Conservation (phyloP, 2,329 filamentous ascomycete species). For the Pseudogymnoascus sp. region DNA sequence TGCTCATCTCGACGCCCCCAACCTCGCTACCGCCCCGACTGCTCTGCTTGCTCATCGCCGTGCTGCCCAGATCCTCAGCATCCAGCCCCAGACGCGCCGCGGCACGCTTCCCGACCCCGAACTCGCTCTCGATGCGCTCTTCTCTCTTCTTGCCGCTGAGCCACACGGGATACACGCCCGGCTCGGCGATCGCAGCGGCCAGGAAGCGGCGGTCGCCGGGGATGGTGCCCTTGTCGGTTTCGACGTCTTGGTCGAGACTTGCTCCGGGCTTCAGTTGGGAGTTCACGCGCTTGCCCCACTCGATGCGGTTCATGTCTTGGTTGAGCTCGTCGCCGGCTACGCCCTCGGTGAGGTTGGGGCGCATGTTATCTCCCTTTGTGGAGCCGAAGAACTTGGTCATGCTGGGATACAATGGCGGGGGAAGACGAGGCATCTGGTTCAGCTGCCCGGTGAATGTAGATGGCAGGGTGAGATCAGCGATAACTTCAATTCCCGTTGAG, state of each 20-base stretch:
- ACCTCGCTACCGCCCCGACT: constrained; percentile 14
- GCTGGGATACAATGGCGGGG: constrained; percentile 20
- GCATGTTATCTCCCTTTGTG: constrained; percentile 16
- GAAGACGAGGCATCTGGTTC: constrained; percentile 24
- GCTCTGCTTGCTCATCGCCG: constrained; percentile 13
- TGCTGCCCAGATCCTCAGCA: constrained; percentile 9
- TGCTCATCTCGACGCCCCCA: constrained; percentile 6
- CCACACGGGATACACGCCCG: constrained; percentile 4
- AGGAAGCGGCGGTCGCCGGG: constrained; percentile 6
- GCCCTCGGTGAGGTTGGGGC: constrained; percentile 16
- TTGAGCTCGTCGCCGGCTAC: constrained; percentile 17
- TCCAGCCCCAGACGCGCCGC: constrained; percentile 10
- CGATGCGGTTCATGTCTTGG: constrained; percentile 21
- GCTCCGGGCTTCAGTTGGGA: constrained; percentile 22
- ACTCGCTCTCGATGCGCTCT: constrained; percentile 1
- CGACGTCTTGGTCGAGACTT: constrained; percentile 25
- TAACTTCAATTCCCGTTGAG: constrained; percentile 50
- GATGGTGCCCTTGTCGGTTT: constrained; percentile 11
- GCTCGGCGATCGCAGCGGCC: background rate
- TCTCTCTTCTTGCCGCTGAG: constrained; percentile 8
- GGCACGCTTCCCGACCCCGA: background rate
- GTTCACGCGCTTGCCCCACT: constrained; percentile 23
- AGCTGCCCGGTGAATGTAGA: constrained; percentile 39
- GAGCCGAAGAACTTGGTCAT: constrained; percentile 22
- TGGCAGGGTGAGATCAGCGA: constrained; percentile 50